Evolutionary conservation across 805 yeast genomes (phyloP).

Genomic region (Saccharomycopsis microspora): DNA sequence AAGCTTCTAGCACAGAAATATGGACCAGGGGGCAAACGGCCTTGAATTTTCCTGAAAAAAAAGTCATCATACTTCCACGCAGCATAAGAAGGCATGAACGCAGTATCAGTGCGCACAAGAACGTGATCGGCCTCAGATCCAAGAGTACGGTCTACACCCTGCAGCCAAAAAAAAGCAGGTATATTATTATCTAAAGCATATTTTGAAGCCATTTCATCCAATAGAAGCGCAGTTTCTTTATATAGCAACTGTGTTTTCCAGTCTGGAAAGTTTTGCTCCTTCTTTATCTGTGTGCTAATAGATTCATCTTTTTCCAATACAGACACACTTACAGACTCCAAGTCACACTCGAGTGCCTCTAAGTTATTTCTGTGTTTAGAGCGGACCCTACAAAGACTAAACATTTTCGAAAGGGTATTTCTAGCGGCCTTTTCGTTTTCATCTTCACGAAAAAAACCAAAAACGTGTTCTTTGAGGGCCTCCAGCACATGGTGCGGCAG

Average conservation of each 20-base stretch:
- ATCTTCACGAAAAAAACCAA: slow-evolving; percentile 5
- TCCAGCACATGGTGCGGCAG: slow-evolving; percentile 2
- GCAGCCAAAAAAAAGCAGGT: slow-evolving; percentile 4
- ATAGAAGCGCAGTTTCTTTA: slow-evolving; percentile 20
- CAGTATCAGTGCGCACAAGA: too few relatives aligned
- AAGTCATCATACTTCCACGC: slow-evolving; percentile 29
- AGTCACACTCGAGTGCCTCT: background rate
- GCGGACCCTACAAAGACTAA: slow-evolving; percentile 6
- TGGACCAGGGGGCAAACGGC: slow-evolving; percentile 27
- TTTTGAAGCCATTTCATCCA: slow-evolving; percentile 24
- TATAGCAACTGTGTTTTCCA: slow-evolving; percentile 7
- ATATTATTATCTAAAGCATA: slow-evolving; percentile 20
- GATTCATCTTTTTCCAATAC: background rate
- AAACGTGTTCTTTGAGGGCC: slow-evolving; percentile 4
- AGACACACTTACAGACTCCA: too few relatives aligned
- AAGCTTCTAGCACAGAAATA: slow-evolving; percentile 26
- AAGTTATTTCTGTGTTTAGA: slow-evolving; percentile 2
- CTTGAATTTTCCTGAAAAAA: slow-evolving; percentile 27
- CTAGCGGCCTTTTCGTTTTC: slow-evolving; percentile 2
- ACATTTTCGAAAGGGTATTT: slow-evolving; percentile 9
- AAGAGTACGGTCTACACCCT: too few relatives aligned
- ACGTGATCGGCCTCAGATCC: too few relatives aligned
- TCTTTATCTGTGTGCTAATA: background rate
- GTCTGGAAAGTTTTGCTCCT: background rate
- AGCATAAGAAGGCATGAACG: background rate